Percentiles rank a stretch among this genome's conserved stretches.
Conservation (phyloP, 805 yeast genomes). For the Jamesozyma gamospora region DNA sequence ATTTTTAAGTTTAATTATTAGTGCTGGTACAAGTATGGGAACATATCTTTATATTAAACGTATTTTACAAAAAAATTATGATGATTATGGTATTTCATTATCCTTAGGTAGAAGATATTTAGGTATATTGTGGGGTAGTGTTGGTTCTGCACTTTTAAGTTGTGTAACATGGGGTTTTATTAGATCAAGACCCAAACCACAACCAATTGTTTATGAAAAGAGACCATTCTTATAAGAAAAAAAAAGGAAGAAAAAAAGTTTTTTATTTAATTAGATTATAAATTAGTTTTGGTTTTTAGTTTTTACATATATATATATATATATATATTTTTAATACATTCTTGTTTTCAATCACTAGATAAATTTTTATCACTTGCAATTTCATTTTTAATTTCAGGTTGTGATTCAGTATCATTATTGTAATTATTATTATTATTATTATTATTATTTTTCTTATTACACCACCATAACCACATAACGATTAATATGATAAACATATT, state of each 20-base stretch:
- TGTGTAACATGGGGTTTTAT: conserved; percentile 32
- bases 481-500: conserved; percentile 15
- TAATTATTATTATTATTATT: neutral
- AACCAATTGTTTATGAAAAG: conserved; percentile 16
- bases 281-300: too few species aligned
- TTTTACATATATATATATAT: too few species aligned
- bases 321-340: too few species aligned
- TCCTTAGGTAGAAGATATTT: conserved; percentile 41
- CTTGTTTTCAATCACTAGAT: too few species aligned
- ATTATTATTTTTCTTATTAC: neutral
- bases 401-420: conserved; percentile 3
- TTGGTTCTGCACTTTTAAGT: conserved; percentile 37
- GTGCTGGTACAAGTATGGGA: conserved; percentile 55
- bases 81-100: conserved; percentile 46
- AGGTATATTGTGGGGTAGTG: conserved; percentile 58
- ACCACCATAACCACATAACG: conserved; percentile 7
- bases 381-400: neutral
- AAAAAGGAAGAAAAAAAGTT: too few species aligned
- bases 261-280: too few species aligned
- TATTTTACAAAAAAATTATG: conserved; percentile 40
- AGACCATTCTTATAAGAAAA: conserved; percentile 8
- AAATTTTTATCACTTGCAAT: neutral
- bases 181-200: conserved; percentile 12
- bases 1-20: conserved; percentile 30
- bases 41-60: conserved; percentile 40